Base-by-base conservation (phyloP, 805 yeast genomes). In the Pichia ethanolica region DNA sequence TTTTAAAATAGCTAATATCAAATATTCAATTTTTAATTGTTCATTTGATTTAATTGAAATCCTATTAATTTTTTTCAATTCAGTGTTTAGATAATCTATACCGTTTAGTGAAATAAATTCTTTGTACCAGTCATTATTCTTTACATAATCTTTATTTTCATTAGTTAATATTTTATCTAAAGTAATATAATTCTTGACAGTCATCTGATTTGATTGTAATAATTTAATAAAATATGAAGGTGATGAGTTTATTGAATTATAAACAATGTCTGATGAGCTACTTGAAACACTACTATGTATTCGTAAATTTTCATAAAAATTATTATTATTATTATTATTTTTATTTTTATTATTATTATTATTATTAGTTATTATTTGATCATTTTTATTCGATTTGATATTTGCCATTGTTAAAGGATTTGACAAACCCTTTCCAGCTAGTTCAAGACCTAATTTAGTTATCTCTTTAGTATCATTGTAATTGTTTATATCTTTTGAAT, bases 21-120 rank as follows among this genome's bases (percentile, higher is more conserved):
- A 78, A 53, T 77, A 79, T 65, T 93, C 98, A 45, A 79, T 75
- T 50, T 86, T 95, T 6, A 66, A 64, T 51, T 81, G 80, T 42
- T 68, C 72, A 50, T 72, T 68, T 11, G 76, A 70, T 48, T 76
- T 73, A 36, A 69, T 60, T 3, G 63, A 48, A 37, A 64, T 59
- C 38, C 62, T 62, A 55, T 70, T 72, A 47, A 82, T 71, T 44
- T 79, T 82, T 49, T 77, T 78, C 41, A 93, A 69, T 36, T 79
- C 81, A 13, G 81, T 78, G 7, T 88, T 79, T 46, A 93, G 73
- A 0, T 89, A 86, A 8, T 83, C 75, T 51, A 85, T 89, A 9
- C 98, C 98, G 63, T 88, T 95, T 41, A 79, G 74, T 46, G 74
- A 80, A n/a, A 89, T 72, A 59, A 93, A 93, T 26, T 72, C 74